Evolutionary conservation across 805 yeast species (phyloP), one percentile per base, ranked within the genome.

Genomic region (Candida pseudoglaebosa): DNA sequence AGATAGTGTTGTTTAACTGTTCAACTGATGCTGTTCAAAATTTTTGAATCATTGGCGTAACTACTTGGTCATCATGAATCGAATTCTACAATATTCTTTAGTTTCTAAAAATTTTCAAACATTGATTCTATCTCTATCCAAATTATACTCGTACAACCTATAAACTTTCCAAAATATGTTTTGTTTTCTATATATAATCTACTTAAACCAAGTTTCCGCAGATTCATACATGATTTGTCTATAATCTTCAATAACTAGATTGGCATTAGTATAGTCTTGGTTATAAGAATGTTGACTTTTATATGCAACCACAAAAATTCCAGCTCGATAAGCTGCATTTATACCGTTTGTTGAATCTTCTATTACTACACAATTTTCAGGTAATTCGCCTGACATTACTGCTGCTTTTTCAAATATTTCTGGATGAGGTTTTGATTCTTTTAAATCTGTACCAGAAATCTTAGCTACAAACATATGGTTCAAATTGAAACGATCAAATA

Each of bases 281-380:
- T 32, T 19, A 9, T 5, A 9, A 7, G 35, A 32, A 14, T 32
- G 8, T 14, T 32, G 10, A 21, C 26, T 19, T 20, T 32, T 32
- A 20, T 32, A 32, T 22, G 26, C 35, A 6, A 32, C 35, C 15
- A 18, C 15, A 20, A 32, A 32, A 5, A 32, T 32, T 5, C 35
- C 35, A 7, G 35, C 35, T 8, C 16, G 5, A n/a, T 17, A n/a
- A n/a, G 35, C 35, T 7, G 35, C 35, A n/a, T 32, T 16, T n/a
- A 32, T 32, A 32, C 35, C 35, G 16, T 32, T 32, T 10, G 35
- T 19, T 5, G 35, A 32, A 13, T 32, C 35, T 19, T 32, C 35
- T 7, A 32, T 32, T 4, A 32, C 35, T 16, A 32, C 19, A 13
- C 35, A 32, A 13, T 32, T 17, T 9, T 32, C 8, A 9, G 16